These are phyloP conservation scores for Phytophthora uliginosa DNA, from an alignment of 352 stramenopile genomes.

Conservation along the genomic window DNA sequence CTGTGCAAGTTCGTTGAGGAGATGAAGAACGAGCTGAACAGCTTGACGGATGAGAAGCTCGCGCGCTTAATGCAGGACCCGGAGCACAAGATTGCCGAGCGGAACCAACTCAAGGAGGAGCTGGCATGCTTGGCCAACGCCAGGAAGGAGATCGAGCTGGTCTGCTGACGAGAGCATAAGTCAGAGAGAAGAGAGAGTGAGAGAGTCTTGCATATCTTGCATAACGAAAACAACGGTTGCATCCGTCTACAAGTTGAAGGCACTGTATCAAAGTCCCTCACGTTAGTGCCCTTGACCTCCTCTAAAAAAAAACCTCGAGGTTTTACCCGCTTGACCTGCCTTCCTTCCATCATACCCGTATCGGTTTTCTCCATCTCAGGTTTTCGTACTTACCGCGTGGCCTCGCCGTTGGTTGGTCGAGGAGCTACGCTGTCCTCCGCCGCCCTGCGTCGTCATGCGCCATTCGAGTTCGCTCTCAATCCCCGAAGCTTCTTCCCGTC, in stretches of 20 bases:
- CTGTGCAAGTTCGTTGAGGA: slow-evolving; percentile 38
- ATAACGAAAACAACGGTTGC: background rate
- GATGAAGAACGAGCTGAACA: slow-evolving; percentile 41
- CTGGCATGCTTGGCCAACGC: slow-evolving; percentile 39
- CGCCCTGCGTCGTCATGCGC: background rate
- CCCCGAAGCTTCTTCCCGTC: slow-evolving; percentile 34
- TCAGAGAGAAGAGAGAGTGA: no score
- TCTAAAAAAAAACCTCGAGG: slow-evolving; percentile 23
- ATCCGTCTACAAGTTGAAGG: background rate
- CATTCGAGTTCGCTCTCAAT: slow-evolving; percentile 53
- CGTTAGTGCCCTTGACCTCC: background rate
- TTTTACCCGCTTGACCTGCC: background rate
- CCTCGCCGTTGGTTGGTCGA: slow-evolving; percentile 42
- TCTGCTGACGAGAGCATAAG: slow-evolving; percentile 21
- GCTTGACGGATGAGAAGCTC: slow-evolving; percentile 49
- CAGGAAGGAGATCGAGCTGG: slow-evolving; percentile 48
- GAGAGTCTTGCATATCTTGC: no score
- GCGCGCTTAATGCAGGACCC: slow-evolving; percentile 46
- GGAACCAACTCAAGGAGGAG: slow-evolving; percentile 35
- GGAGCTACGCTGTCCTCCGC: slow-evolving; percentile 25
- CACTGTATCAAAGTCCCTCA: background rate
- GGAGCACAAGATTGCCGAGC: slow-evolving; percentile 30
- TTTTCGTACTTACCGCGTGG: slow-evolving; percentile 30
- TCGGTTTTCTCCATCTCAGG: background rate
- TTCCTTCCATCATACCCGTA: background rate